Evolutionary conservation across 768 basidiomycete genomes (phyloP), one percentile per base, ranked within the genome.

Genomic region (Russula compacta): DNA sequence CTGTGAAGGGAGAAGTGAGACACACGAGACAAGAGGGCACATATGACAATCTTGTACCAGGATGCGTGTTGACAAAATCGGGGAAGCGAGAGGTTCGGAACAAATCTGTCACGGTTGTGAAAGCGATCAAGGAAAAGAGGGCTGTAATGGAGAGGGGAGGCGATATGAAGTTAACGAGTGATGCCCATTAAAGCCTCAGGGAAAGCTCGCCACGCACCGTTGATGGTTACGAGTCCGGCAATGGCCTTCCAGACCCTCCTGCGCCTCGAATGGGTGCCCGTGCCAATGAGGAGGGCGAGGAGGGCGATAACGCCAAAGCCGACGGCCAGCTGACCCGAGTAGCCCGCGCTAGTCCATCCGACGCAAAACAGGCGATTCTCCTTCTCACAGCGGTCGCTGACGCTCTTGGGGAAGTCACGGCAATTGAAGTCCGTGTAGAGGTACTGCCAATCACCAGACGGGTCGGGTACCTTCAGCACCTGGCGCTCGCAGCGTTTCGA

Each of bases 241-340:
- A 86, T 84, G 1, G 81, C 84, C 69, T 80, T 82, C 89, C 89
- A 91, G 36, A 89, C 84, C 64, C 89, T 81, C 60, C 87, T 77
- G 65, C 89, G 77, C 53, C 88, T 77, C 15, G 87, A 87, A 67
- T 83, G 83, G 0, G 89, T 89, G 68, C 80, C 87, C 19, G 88
- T 78, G 4, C 89, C 88, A 59, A 90, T 76, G 44, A 84, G 68
- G 51, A 91, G 76, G 8, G 86, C 75, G 0, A 78, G 67, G 40
- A 87, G 72, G 4, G 86, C 81, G 32, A 83, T 73, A 50, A 74
- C 78, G 8, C 80, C 84, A 69, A 86, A 86, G 3, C 87, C 84
- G 36, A 83, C 76, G 47, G 81, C 81, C 10, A 89, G 71, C 69
- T 86, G 81, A n/a, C 79, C 76, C 50, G 81, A 72, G 69, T 87